These are phyloP conservation scores for Mollisiaceae sp. DNA, from an alignment of 2,329 filamentous ascomycete genomes.

Conservation along the genomic window DNA sequence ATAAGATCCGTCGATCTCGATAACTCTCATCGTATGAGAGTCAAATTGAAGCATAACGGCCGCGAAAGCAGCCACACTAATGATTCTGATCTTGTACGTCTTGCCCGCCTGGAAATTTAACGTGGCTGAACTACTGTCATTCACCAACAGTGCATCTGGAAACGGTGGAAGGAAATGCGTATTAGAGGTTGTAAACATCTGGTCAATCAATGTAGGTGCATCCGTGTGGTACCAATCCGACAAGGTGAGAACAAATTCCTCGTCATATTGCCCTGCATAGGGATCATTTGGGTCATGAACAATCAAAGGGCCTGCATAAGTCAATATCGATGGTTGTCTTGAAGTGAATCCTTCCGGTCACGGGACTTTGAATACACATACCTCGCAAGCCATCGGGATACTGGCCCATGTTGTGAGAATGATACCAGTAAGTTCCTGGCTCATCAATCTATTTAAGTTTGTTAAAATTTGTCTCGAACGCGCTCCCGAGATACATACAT, in stretches of 20 bases:
- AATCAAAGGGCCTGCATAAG: conserved; percentile 57
- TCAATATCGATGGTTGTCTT: conserved; percentile 8
- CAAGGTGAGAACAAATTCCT: conserved; percentile 62
- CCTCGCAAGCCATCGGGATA: conserved; percentile 27
- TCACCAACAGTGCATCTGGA: conserved; percentile 28
- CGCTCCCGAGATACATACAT: conserved; percentile 42
- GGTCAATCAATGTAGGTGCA: conserved; percentile 25
- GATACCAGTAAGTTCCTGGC: conserved; percentile 59
- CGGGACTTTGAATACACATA: background rate
- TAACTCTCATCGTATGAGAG: conserved; percentile 46
- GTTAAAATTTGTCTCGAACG: background rate
- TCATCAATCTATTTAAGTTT: conserved; percentile 35
- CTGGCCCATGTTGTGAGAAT: conserved; percentile 58
- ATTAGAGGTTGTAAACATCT: conserved; percentile 24
- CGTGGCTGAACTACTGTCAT: conserved; percentile 21
- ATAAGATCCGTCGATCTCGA: conserved; percentile 56
- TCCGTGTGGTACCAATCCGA: conserved; percentile 60
- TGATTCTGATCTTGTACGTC: conserved; percentile 33
- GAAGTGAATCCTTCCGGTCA: background rate
- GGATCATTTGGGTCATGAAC: conserved; percentile 62
- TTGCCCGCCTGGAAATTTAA: conserved; percentile 32
- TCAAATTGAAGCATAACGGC: conserved; percentile 26
- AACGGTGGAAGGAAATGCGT: conserved; percentile 20
- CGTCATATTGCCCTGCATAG: conserved; percentile 56
- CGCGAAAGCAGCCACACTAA: conserved; percentile 32